These are phyloP conservation scores for Hypoxylon crocopeplum DNA, from an alignment of 495 filamentous ascomycete species.

Conservation along the genomic window DNA sequence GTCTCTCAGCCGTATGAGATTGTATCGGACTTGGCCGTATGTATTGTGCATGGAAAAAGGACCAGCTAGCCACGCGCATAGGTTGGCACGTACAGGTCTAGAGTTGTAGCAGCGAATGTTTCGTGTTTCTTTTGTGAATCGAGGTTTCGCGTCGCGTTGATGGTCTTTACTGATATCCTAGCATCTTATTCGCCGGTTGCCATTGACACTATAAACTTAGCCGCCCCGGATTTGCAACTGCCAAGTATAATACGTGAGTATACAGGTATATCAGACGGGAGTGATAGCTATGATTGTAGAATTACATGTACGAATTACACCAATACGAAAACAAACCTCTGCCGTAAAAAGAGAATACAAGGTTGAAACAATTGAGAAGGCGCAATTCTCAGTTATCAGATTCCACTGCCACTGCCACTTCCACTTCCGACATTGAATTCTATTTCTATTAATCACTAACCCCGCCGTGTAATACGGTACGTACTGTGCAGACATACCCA, in stretches of 20 bases:
- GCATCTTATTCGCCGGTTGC: conserved; percentile 25
- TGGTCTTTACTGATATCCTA: neutral
- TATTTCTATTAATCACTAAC: neutral
- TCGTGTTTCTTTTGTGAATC: conserved; percentile 26
- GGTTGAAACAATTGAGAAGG: too few relatives aligned
- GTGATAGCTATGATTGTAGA: too few relatives aligned
- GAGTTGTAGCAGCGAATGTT: conserved; percentile 12
- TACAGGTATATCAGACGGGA: neutral
- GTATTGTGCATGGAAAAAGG: conserved; percentile 1
- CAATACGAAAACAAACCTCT: neutral
- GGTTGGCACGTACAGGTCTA: too few relatives aligned
- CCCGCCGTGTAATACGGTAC: conserved; percentile 1
- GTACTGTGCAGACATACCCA: neutral
- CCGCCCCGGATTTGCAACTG: conserved; percentile 12
- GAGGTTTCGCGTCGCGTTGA: conserved; percentile 39
- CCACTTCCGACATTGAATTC: too few relatives aligned
- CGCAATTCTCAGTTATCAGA: too few relatives aligned
- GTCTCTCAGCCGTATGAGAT: too few relatives aligned
- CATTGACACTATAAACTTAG: conserved; percentile 26
- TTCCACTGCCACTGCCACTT: too few relatives aligned
- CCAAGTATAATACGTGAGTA: neutral
- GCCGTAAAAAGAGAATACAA: too few relatives aligned
- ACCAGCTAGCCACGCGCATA: neutral
- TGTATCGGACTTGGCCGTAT: neutral
- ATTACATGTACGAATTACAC: neutral